phyloP scores from a whole-genome alignment of 805 yeast species.

The Lachancea cidri region DNA sequence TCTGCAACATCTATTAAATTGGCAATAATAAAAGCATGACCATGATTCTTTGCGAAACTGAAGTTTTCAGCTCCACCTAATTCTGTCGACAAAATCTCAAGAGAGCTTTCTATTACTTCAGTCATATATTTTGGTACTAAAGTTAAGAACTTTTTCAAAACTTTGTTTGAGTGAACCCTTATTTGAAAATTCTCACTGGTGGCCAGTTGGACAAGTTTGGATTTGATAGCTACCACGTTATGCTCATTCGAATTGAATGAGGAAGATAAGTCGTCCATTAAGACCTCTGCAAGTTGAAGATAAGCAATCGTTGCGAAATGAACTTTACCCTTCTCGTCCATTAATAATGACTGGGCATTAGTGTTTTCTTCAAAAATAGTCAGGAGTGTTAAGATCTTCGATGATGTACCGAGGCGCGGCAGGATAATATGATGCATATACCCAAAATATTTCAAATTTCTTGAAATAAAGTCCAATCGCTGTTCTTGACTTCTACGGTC shows the following conservation, averaged over 20 bases:
- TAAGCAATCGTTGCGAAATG: slow-evolving; percentile 23
- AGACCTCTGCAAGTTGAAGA: slow-evolving; percentile 18
- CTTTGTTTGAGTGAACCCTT: slow-evolving; percentile 39
- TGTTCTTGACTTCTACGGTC: slow-evolving; percentile 17
- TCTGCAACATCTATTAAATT: slow-evolving; percentile 33
- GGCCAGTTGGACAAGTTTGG: slow-evolving; percentile 35
- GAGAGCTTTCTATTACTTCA: slow-evolving; percentile 33
- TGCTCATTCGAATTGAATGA: slow-evolving; percentile 27
- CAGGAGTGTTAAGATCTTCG: slow-evolving; percentile 30
- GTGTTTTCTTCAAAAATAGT: slow-evolving; percentile 10
- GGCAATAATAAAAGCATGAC: slow-evolving; percentile 37
- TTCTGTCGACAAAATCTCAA: slow-evolving; percentile 33
- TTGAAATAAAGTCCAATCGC: slow-evolving; percentile 18
- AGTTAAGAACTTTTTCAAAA: slow-evolving; percentile 30
- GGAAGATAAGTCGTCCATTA: slow-evolving; percentile 25
- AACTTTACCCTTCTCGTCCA: slow-evolving; percentile 9
- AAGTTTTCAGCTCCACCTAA: slow-evolving; percentile 26
- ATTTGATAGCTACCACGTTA: slow-evolving; percentile 29
- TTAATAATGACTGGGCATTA: slow-evolving; percentile 5
- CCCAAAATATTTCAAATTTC: slow-evolving; percentile 22
- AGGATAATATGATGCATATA: slow-evolving; percentile 20
- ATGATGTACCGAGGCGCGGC: slow-evolving; percentile 32
- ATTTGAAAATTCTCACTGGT: slow-evolving; percentile 37
- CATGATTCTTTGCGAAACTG: slow-evolving; percentile 34
- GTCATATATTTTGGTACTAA: slow-evolving; percentile 35